Evolutionary conservation across 352 stramenopile genomes (phyloP).

Genomic region (Phytophthora multivora): DNA sequence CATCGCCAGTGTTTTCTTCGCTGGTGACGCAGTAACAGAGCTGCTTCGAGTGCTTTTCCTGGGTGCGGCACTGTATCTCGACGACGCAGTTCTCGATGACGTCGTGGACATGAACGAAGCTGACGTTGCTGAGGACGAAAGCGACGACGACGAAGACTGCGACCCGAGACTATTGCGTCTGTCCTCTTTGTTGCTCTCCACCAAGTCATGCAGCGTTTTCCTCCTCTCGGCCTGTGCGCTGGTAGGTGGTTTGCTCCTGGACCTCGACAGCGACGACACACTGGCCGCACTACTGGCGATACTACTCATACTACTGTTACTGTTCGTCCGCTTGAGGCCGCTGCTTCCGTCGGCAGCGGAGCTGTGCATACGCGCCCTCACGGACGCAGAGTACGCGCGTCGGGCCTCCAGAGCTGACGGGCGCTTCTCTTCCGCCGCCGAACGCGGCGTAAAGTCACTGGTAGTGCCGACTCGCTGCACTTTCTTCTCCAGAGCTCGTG

Average conservation of each 20-base stretch:
- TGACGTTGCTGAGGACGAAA: slow-evolving; percentile 46
- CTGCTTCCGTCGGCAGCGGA: slow-evolving; percentile 21
- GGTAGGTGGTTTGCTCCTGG: slow-evolving; percentile 18
- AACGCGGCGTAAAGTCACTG: slow-evolving; percentile 19
- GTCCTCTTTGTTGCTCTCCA: slow-evolving; percentile 45
- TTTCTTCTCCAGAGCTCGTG: slow-evolving; percentile 45
- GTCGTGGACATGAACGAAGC: slow-evolving; percentile 37
- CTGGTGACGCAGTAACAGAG: slow-evolving; percentile 11
- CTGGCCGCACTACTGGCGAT: slow-evolving; percentile 31
- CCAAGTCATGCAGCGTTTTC: slow-evolving; percentile 47
- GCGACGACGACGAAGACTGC: slow-evolving; percentile 56
- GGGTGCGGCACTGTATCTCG: slow-evolving; percentile 6
- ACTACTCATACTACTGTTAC: slow-evolving; percentile 39
- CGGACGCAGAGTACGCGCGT: slow-evolving; percentile 29
- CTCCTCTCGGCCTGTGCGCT: slow-evolving; percentile 28
- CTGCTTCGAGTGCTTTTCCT: slow-evolving; percentile 8
- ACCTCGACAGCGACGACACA: slow-evolving; percentile 25
- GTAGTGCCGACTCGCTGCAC: slow-evolving; percentile 33
- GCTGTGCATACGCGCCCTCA: slow-evolving; percentile 18
- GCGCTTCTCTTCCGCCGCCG: slow-evolving; percentile 21
- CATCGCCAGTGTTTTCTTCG: slow-evolving; percentile 14
- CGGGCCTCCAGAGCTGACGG: slow-evolving; percentile 34
- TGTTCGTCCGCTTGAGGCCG: slow-evolving; percentile 31
- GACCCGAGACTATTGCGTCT: slow-evolving; percentile 55
- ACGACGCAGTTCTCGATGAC: slow-evolving; percentile 32